A percentile compares a stretch with the other conserved stretches of the same genome.
These are phyloP conservation scores for Monosporascus sp. DNA, from an alignment of 2,329 filamentous ascomycete genomes.

Conservation along the genomic window DNA sequence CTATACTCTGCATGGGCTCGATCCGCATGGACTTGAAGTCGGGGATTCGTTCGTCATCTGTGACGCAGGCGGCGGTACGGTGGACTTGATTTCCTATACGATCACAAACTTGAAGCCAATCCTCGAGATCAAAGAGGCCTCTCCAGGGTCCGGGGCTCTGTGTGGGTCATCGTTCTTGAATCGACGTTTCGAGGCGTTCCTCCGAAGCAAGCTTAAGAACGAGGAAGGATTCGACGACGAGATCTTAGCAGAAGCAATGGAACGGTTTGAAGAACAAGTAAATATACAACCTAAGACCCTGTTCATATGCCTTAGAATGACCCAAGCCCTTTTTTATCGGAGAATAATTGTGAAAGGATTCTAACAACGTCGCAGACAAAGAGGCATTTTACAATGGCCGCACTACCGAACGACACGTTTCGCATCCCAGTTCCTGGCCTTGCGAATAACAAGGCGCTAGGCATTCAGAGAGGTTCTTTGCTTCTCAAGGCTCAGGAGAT, in stretches of 20 bases:
- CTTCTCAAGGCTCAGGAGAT: conserved; percentile 33
- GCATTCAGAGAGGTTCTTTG: conserved; percentile 29
- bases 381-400: conserved; percentile 27
- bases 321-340: background rate
- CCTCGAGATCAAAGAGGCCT: conserved; percentile 43
- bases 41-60: conserved; percentile 47
- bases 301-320: background rate
- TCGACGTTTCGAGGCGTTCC: conserved; percentile 43
- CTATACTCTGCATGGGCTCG: conserved; percentile 40
- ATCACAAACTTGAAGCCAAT: conserved; percentile 37
- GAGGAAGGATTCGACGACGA: conserved; percentile 38
- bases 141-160: conserved; percentile 41
- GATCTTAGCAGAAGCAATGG: conserved; percentile 33
- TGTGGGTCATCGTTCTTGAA: conserved; percentile 40
- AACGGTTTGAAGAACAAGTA: conserved; percentile 38
- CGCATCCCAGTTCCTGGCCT: conserved; percentile 30
- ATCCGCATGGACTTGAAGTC: conserved; percentile 34
- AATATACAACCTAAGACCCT: background rate
- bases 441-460: conserved; percentile 31
- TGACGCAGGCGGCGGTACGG: conserved; percentile 45
- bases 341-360: background rate
- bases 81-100: conserved; percentile 32
- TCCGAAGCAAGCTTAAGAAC: conserved; percentile 37
- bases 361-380: conserved; percentile 24
- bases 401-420: conserved; percentile 32